Evolutionary conservation across 1,284 basidiomycete species (phyloP).

Genomic region (Trichosporon sp.): DNA sequence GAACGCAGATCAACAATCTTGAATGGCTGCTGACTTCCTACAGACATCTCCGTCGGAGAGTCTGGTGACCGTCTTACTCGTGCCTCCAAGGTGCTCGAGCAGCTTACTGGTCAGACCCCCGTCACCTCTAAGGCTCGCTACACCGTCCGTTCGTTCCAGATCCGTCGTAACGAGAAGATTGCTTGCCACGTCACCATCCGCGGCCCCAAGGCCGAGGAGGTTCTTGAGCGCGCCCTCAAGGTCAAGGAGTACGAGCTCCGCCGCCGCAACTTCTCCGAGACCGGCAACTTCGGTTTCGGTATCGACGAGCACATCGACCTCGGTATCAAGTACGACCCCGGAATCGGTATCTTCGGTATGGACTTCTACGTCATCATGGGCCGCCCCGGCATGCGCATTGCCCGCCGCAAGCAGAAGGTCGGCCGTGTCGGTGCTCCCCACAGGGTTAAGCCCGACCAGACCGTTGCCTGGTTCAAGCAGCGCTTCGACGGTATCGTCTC

Average conservation of each 20-base stretch:
- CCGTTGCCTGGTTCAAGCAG: conserved; percentile 98
- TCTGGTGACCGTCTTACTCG: conserved; percentile 98
- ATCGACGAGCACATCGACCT: conserved; percentile 99
- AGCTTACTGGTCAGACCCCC: conserved; percentile 98
- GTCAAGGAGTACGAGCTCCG: conserved; percentile 99
- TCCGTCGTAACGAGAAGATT: conserved; percentile 99
- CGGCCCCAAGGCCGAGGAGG: conserved; percentile 99
- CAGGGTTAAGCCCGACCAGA: conserved; percentile 87
- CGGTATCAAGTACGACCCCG: conserved; percentile 95
- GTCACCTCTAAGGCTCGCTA: conserved; percentile 99
- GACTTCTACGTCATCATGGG: conserved; percentile 99
- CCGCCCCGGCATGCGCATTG: conserved; percentile 89
- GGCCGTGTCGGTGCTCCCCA: conserved; percentile 84
- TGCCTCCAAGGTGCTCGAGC: conserved; percentile 98
- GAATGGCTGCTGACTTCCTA: conserved; percentile 22
- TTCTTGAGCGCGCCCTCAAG: conserved; percentile 97
- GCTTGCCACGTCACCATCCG: conserved; percentile 99
- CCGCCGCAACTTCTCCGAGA: conserved; percentile 89
- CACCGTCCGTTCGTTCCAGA: conserved; percentile 98
- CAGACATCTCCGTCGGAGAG: conserved; percentile 99
- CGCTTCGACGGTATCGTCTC: conserved; percentile 93
- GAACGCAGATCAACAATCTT: neutral
- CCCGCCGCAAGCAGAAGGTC: conserved; percentile 87
- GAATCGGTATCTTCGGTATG: conserved; percentile 97
- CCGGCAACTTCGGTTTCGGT: conserved; percentile 98